phyloP scores from a whole-genome alignment of 2,329 filamentous ascomycete species.

The Aureobasidium sp. region DNA sequence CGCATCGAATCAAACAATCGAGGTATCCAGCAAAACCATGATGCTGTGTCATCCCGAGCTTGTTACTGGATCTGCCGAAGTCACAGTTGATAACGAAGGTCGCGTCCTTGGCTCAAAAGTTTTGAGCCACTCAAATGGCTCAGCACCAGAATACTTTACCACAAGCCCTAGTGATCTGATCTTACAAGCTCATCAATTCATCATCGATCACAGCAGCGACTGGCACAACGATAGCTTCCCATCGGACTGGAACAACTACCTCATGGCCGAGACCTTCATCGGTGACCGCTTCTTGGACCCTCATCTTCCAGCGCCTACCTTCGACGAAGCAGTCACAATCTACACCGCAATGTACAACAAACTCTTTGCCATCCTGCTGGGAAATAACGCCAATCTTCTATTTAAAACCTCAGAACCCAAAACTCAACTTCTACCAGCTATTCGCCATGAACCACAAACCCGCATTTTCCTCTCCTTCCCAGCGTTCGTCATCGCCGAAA shows the following conservation, averaged over 20 bases:
- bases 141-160: not conserved
- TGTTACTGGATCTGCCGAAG: not conserved
- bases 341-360: conserved; percentile 30
- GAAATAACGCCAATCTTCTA: conserved; percentile 37
- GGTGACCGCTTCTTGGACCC: conserved; percentile 33
- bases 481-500: conserved; percentile 41
- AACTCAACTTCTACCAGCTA: conserved; percentile 17
- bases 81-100: not conserved
- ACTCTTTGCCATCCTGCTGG: conserved; percentile 40
- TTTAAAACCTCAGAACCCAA: conserved; percentile 23
- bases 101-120: not conserved
- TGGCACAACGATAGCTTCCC: conserved; percentile 44
- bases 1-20: not conserved
- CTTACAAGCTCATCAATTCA: not conserved
- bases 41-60: conserved; percentile 25
- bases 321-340: conserved; percentile 21
- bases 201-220: not conserved
- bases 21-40: conserved; percentile 18
- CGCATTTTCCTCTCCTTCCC: conserved; percentile 45
- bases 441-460: conserved; percentile 24
- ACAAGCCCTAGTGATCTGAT: not conserved
- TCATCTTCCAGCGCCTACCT: conserved; percentile 26
- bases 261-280: conserved; percentile 32
- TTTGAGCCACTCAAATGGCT: not conserved
- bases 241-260: conserved; percentile 42